phyloP scores from a whole-genome alignment of 257 asterid species.

The Solanum virginianum region DNA sequence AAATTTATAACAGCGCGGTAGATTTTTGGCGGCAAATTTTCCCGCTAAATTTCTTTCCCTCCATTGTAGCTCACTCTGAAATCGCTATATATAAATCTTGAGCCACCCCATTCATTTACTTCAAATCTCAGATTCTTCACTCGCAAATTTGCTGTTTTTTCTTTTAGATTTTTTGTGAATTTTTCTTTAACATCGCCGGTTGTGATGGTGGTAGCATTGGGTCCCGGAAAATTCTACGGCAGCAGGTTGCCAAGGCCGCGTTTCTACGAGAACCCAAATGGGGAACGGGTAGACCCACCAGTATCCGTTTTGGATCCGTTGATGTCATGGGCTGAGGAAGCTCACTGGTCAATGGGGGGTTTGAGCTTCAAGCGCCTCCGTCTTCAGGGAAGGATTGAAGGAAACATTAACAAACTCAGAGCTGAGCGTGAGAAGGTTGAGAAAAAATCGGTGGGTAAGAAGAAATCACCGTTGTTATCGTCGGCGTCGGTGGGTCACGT shows the following conservation, averaged over 20 bases:
- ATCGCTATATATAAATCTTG: background rate
- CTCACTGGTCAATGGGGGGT: conserved; percentile 99
- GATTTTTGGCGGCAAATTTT: background rate
- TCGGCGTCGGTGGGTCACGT: background rate
- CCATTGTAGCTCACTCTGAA: background rate
- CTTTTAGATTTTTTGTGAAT: background rate
- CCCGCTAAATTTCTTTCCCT: background rate
- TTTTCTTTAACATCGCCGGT: background rate
- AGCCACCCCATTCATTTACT: background rate
- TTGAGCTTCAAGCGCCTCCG: conserved; percentile 66
- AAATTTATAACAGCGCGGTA: background rate
- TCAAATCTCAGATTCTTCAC: background rate
- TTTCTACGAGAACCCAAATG: conserved; percentile 51
- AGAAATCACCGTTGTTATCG: background rate
- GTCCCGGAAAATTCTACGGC: conserved; percentile 89
- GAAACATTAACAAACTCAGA: conserved; percentile 55
- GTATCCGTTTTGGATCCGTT: conserved; percentile 54
- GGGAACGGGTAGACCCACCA: conserved; percentile 67
- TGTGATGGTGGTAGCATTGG: conserved; percentile 63
- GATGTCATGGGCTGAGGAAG: conserved; percentile 72
- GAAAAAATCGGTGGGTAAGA: background rate
- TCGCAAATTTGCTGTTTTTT: background rate
- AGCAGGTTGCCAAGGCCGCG: conserved; percentile 86
- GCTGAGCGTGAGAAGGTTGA: conserved; percentile 33
- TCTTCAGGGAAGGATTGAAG: conserved; percentile 90